These are phyloP conservation scores for Chenopodium quinoa DNA, from an alignment of 148 eudicot species.

Conservation along the genomic window DNA sequence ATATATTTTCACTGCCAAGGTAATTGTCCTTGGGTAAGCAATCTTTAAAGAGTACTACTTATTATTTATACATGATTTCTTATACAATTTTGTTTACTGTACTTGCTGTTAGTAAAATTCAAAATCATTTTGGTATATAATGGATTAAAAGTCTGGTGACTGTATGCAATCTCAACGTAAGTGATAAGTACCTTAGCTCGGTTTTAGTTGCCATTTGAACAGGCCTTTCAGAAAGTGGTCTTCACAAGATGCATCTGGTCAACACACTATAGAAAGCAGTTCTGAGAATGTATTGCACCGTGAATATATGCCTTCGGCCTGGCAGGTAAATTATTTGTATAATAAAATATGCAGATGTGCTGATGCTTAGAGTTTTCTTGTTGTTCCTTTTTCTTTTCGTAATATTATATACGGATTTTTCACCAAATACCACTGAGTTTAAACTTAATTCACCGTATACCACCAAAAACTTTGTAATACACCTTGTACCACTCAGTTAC, in stretches of 20 bases:
- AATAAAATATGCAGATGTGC: neutral
- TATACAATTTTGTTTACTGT: neutral
- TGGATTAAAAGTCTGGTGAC: neutral
- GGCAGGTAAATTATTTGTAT: constrained; percentile 60
- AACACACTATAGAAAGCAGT: constrained; percentile 32
- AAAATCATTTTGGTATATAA: neutral
- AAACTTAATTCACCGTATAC: too few species aligned
- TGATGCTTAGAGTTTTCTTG: neutral
- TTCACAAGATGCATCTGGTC: constrained; percentile 34
- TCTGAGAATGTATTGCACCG: constrained; percentile 41
- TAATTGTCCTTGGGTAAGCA: neutral
- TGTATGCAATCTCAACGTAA: neutral
- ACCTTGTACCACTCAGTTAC: too few species aligned
- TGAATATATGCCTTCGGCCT: constrained; percentile 83
- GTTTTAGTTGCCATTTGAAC: constrained; percentile 26
- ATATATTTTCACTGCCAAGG: neutral
- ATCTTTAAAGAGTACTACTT: neutral
- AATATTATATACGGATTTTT: too few species aligned
- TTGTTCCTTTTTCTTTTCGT: too few species aligned
- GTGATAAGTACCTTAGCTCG: neutral
- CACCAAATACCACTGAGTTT: too few species aligned
- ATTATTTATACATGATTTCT: neutral
- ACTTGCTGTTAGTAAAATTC: neutral
- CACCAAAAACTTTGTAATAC: too few species aligned
- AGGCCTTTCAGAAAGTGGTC: constrained; percentile 47